Percentiles rank a stretch among this genome's conserved stretches.
Conservation (phyloP, 2,329 filamentous ascomycete genomes). For the Microcyclospora tardicrescens region DNA sequence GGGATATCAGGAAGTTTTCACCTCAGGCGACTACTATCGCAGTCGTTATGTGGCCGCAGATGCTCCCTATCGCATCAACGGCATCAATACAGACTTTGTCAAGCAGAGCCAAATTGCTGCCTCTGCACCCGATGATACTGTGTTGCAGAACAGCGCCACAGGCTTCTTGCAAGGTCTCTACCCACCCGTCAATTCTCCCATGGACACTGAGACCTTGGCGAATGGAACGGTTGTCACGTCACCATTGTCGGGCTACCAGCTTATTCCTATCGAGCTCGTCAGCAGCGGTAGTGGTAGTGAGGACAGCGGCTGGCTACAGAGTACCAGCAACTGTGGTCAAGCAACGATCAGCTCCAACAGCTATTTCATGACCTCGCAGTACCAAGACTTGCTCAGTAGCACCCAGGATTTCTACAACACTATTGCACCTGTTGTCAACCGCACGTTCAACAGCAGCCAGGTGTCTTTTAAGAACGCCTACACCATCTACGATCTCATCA, state of each 20-base stretch:
- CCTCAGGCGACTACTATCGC: slow-evolving; percentile 63
- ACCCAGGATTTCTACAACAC: slow-evolving; percentile 43
- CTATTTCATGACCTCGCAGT: slow-evolving; percentile 42
- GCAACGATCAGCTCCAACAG: slow-evolving; percentile 45
- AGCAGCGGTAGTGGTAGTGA: slow-evolving; percentile 46
- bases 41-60: slow-evolving; percentile 55
- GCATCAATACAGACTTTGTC: slow-evolving; percentile 54
- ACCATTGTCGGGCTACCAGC: slow-evolving; percentile 70
- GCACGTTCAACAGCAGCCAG: slow-evolving; percentile 35
- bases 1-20: slow-evolving; percentile 63
- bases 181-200: slow-evolving; percentile 51
- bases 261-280: slow-evolving; percentile 59
- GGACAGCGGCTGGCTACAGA: slow-evolving; percentile 46
- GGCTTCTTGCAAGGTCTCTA: slow-evolving; percentile 80
- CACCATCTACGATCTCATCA: slow-evolving; percentile 51
- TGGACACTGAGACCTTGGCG: slow-evolving; percentile 48
- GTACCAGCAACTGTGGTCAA: slow-evolving; percentile 41
- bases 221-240: slow-evolving; percentile 55
- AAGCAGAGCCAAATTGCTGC: slow-evolving; percentile 58
- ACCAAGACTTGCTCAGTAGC: slow-evolving; percentile 33
- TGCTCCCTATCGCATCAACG: slow-evolving; percentile 48
- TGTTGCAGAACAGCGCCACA: slow-evolving; percentile 67
- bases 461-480: slow-evolving; percentile 52
- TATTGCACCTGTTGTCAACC: slow-evolving; percentile 40
- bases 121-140: slow-evolving; percentile 54